Conservation (phyloP, 2,329 filamentous ascomycete genomes). For the Corniculantispora saksenae region DNA sequence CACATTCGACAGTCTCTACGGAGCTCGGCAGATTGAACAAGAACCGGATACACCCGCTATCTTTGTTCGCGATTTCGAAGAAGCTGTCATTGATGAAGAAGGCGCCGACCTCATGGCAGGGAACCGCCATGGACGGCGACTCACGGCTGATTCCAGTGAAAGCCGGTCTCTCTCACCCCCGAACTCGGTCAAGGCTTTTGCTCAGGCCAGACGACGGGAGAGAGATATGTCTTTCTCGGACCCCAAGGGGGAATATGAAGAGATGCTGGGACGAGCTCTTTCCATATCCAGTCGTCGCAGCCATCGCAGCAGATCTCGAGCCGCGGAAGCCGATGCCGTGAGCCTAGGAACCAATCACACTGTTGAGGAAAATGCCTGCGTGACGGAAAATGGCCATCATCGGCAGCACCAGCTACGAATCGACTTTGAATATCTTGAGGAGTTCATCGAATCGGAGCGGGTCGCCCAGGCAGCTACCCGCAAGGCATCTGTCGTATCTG, state of each 20-base stretch:
- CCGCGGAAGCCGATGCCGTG: constrained; percentile 62
- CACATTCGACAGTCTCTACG: constrained; percentile 72
- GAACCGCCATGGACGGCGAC: constrained; percentile 50
- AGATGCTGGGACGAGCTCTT: constrained; percentile 65
- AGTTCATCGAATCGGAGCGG: constrained; percentile 72
- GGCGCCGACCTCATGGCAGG: constrained; percentile 53
- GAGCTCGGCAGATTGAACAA: constrained; percentile 48
- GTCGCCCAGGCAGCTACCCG: constrained; percentile 51
- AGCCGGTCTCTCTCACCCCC: constrained; percentile 80
- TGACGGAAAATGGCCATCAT: constrained; percentile 63
- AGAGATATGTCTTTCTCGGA: constrained; percentile 65
- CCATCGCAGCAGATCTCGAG: constrained; percentile 57
- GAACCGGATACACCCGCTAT: constrained; percentile 40
- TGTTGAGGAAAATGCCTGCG: constrained; percentile 86
- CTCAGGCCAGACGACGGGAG: constrained; percentile 82
- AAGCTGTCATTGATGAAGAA: constrained; percentile 76
- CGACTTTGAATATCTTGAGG: constrained; percentile 92
- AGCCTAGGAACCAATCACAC: constrained; percentile 67
- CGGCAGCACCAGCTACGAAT: constrained; percentile 75
- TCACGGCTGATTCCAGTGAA: constrained; percentile 58
- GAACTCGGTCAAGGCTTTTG: constrained; percentile 97
- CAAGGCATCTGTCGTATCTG: constrained; percentile 43
- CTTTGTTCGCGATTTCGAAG: constrained; percentile 77
- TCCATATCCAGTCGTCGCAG: constrained; percentile 69
- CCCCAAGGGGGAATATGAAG: constrained; percentile 40